Evolutionary conservation across 306 rosid genomes (phyloP).

Genomic region (Macrotyloma uniflorum): DNA sequence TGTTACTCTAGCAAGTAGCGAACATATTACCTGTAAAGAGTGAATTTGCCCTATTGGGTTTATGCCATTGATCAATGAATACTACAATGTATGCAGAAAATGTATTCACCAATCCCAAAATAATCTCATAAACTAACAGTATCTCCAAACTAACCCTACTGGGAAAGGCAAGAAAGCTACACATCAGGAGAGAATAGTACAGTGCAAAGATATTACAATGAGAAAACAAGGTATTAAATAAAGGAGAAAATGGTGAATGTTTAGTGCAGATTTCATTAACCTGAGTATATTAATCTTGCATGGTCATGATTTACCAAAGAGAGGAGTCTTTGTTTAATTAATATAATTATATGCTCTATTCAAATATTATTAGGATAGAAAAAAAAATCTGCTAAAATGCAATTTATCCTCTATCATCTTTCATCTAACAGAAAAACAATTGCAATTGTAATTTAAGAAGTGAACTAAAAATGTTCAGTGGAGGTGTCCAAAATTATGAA

Average conservation of each 20-base stretch:
- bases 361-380: background rate
- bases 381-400: background rate
- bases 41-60: background rate
- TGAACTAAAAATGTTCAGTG: slow-evolving; percentile 17
- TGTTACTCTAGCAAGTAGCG: background rate
- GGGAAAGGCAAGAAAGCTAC: background rate
- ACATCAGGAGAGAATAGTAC: background rate
- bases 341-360: background rate
- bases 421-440: slow-evolving; percentile 12
- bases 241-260: background rate
- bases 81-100: background rate
- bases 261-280: background rate
- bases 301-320: background rate
- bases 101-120: background rate
- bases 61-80: background rate
- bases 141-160: background rate
- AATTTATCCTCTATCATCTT: background rate
- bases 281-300: background rate
- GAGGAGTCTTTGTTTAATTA: background rate
- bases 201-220: background rate
- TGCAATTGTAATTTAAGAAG: background rate
- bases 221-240: background rate
- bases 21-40: background rate
- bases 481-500: slow-evolving; percentile 9
- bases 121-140: background rate